A percentile compares a stretch with the other conserved stretches of the same genome.
These are phyloP conservation scores for Globisporangium nunn DNA, from an alignment of 352 stramenopile species.

Conservation along the genomic window DNA sequence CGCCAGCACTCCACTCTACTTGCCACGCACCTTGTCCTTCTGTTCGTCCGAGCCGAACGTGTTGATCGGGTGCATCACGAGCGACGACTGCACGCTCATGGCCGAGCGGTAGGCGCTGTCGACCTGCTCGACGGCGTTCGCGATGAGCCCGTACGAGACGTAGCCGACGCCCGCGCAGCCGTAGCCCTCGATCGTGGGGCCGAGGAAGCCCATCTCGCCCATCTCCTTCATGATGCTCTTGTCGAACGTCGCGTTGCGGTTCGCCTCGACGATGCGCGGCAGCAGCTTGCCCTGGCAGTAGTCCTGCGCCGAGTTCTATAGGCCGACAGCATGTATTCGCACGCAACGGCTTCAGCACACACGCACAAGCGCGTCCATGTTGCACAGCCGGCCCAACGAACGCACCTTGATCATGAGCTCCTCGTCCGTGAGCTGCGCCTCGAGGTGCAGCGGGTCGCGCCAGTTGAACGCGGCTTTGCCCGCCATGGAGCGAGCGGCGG, in stretches of 20 bases:
- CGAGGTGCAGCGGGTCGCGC: constrained; percentile 74
- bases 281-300: constrained; percentile 94
- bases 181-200: constrained; percentile 93
- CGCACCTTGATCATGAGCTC: constrained; percentile 87
- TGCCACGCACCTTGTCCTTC: constrained; percentile 82
- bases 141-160: constrained; percentile 96
- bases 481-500: constrained; percentile 31
- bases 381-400: neutral
- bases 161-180: constrained; percentile 93
- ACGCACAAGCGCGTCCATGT: neutral
- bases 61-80: constrained; percentile 99
- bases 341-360: neutral
- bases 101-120: constrained; percentile 96
- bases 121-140: constrained; percentile 94
- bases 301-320: constrained; percentile 84
- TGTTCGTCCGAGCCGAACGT: constrained; percentile 94
- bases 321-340: neutral
- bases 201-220: constrained; percentile 92
- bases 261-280: constrained; percentile 91
- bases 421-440: constrained; percentile 83
- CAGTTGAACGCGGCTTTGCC: constrained; percentile 62
- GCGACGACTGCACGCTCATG: constrained; percentile 96
- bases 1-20: no score
- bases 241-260: constrained; percentile 93
- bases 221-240: constrained; percentile 92